A percentile compares a stretch with the other conserved stretches of the same genome.
Evolutionary conservation across 1,284 basidiomycete genomes (phyloP).

Genomic region (Trametes sp.): DNA sequence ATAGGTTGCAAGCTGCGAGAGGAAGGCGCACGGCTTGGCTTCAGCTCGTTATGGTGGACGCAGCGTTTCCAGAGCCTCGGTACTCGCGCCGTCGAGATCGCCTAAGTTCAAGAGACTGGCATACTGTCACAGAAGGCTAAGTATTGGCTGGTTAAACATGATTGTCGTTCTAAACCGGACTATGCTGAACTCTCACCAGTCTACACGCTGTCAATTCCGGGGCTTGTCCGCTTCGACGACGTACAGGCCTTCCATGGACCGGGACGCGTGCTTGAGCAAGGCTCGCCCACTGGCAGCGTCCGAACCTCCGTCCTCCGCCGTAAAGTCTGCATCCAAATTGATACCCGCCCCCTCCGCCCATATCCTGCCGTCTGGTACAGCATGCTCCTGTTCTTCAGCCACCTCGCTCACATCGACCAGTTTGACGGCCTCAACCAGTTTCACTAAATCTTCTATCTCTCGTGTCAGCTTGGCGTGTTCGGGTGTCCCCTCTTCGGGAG

Average conservation of each 20-base stretch:
- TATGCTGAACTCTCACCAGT: slow-evolving; percentile 8
- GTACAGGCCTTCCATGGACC: slow-evolving; percentile 53
- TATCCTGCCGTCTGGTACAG: slow-evolving; percentile 54
- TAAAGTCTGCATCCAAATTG: slow-evolving; percentile 36
- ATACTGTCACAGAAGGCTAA: no score
- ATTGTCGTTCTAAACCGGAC: background rate
- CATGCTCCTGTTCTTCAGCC: slow-evolving; percentile 21
- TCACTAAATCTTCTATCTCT: slow-evolving; percentile 74
- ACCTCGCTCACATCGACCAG: slow-evolving; percentile 55
- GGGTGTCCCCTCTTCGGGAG: slow-evolving; percentile 62
- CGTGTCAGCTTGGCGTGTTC: slow-evolving; percentile 57
- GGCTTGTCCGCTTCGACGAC: slow-evolving; percentile 53
- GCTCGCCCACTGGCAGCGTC: slow-evolving; percentile 45
- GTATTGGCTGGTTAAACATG: no score
- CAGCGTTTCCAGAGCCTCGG: background rate
- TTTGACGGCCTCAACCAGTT: slow-evolving; percentile 80
- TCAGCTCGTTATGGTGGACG: background rate
- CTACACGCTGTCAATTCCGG: slow-evolving; percentile 27
- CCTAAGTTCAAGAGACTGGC: background rate
- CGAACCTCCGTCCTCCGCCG: background rate
- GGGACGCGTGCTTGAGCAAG: slow-evolving; percentile 59
- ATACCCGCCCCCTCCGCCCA: slow-evolving; percentile 51
- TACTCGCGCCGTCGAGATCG: background rate
- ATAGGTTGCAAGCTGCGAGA: no score
- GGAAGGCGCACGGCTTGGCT: no score